A percentile compares a stretch with the other conserved stretches of the same genome.
Conservation (phyloP, 2,329 filamentous ascomycete species). For the Hypoxylon sp. region DNA sequence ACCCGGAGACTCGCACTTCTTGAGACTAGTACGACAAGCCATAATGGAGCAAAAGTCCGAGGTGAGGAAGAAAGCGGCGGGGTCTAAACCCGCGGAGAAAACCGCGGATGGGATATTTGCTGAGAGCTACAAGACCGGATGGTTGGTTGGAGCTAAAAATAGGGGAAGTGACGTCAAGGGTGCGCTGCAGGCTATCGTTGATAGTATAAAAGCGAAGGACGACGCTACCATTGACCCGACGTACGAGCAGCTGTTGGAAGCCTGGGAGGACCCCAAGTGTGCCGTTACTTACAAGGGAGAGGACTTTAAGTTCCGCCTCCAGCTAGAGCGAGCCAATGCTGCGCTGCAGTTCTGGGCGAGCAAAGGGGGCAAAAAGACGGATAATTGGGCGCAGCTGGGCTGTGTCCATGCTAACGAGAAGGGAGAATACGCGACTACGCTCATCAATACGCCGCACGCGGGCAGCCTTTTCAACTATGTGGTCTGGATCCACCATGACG, state of each 20-base stretch:
- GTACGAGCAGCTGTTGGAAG: background rate
- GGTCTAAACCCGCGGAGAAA: too few species aligned
- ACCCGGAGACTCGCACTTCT: background rate
- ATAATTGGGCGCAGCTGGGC: conserved; percentile 7
- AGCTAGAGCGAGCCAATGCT: conserved; percentile 7
- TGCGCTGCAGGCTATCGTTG: conserved; percentile 12
- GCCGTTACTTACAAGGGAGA: background rate
- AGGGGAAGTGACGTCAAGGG: background rate
- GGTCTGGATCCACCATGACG: conserved; percentile 15
- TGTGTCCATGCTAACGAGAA: background rate
- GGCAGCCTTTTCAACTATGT: background rate
- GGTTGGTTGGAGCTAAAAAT: background rate
- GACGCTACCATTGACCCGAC: background rate
- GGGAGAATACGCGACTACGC: background rate
- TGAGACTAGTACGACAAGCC: background rate
- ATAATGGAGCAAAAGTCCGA: background rate
- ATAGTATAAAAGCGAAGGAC: background rate
- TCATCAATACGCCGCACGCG: background rate
- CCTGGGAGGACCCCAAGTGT: background rate
- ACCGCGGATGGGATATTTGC: too few species aligned
- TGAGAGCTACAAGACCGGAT: too few species aligned
- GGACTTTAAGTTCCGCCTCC: background rate
- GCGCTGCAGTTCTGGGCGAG: conserved; percentile 3
- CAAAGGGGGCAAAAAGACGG: too few species aligned
- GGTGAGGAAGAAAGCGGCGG: too few species aligned